Evolutionary conservation across 352 stramenopile species (phyloP).

Genomic region (Plasmopara viticola): DNA sequence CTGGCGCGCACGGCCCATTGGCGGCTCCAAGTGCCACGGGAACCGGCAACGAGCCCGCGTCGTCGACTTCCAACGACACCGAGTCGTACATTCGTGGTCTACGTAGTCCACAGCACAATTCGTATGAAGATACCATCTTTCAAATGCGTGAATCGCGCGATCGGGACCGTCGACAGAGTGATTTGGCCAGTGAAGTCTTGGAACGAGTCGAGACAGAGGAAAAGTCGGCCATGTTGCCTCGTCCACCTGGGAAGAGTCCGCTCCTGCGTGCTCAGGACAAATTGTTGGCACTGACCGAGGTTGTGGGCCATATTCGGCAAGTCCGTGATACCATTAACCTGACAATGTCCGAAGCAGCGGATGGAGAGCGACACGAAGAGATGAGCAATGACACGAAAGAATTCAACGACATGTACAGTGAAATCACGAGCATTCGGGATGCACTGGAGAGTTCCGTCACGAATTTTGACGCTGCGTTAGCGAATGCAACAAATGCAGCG

Average conservation of each 20-base stretch:
- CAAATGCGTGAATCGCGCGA: conserved; percentile 47
- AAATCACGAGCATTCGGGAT: conserved; percentile 48
- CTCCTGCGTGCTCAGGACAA: conserved; percentile 37
- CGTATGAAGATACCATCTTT: conserved; percentile 57
- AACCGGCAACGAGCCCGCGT: conserved; percentile 29
- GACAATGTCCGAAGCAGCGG: conserved; percentile 45
- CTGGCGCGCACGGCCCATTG: conserved; percentile 19
- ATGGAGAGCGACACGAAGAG: conserved; percentile 30
- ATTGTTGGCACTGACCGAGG: conserved; percentile 41
- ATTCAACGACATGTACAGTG: conserved; percentile 50
- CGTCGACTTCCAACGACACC: conserved; percentile 48
- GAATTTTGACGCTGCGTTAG: conserved; percentile 43
- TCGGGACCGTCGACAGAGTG: conserved; percentile 36
- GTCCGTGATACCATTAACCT: conserved; percentile 66
- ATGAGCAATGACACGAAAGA: conserved; percentile 21
- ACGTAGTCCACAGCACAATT: conserved; percentile 45
- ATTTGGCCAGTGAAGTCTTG: conserved; percentile 24
- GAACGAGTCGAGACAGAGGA: conserved; percentile 10
- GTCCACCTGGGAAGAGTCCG: conserved; percentile 11
- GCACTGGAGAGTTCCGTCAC: conserved; percentile 44
- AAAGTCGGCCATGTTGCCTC: conserved; percentile 17
- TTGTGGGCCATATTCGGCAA: conserved; percentile 60
- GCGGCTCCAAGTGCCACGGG: conserved; percentile 11
- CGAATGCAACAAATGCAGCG: conserved; percentile 30
- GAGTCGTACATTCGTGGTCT: conserved; percentile 45